Evolutionary conservation across 2,329 filamentous ascomycete species (phyloP).

Genomic region (Elsinoe ampelina): DNA sequence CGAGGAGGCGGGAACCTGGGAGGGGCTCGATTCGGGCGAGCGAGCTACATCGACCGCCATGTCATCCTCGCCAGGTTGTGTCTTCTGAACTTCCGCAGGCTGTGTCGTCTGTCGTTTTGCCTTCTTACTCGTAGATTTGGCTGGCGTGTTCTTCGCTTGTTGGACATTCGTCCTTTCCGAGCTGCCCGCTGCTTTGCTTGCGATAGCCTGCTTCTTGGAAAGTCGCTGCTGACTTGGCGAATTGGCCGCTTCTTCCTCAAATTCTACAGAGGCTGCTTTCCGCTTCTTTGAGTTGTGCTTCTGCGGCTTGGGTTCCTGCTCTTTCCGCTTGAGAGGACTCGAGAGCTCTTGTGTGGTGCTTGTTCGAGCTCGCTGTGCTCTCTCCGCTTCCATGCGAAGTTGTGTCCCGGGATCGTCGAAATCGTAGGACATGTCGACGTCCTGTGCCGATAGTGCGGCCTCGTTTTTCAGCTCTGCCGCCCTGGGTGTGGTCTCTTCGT

Average conservation of each 20-base stretch:
- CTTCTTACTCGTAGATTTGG: slow-evolving; percentile 13
- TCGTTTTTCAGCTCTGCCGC: not conserved
- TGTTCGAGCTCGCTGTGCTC: not conserved
- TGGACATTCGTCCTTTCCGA: not conserved
- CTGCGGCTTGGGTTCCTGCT: not conserved
- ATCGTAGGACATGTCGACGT: not conserved
- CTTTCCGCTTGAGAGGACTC: not conserved
- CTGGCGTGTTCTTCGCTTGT: slow-evolving; percentile 3
- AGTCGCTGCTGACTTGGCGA: not conserved
- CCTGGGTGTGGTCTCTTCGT: not conserved
- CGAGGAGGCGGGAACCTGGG: not conserved
- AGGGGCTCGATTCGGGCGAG: not conserved
- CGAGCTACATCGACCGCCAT: not conserved
- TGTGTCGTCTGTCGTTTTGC: slow-evolving; percentile 8
- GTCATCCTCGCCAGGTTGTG: not conserved
- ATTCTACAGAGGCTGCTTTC: not conserved
- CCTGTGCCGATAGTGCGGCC: not conserved
- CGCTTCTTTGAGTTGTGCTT: slow-evolving; percentile 3
- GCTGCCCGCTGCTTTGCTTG: not conserved
- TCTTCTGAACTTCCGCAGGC: not conserved
- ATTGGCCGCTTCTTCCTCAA: not conserved
- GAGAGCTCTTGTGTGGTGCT: not conserved
- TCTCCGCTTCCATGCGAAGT: slow-evolving; percentile 5
- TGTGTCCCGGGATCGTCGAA: slow-evolving; percentile 11
- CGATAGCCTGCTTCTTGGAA: not conserved